These are phyloP conservation scores for Omphalotus guepiniiformis DNA, from an alignment of 768 basidiomycete genomes.

Conservation along the genomic window DNA sequence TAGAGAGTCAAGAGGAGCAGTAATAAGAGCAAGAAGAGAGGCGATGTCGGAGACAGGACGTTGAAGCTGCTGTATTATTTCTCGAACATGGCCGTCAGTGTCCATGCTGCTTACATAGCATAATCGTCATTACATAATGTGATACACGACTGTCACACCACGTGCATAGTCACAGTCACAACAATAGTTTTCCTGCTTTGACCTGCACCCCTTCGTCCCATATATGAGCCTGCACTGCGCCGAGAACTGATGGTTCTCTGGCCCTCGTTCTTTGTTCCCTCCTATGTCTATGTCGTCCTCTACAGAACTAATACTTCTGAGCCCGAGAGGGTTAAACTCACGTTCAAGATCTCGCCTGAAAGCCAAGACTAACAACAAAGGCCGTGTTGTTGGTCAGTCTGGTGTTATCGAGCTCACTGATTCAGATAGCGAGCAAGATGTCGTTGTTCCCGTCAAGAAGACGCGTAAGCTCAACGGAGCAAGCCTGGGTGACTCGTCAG, in stretches of 20 bases:
- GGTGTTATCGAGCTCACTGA: conserved; percentile 49
- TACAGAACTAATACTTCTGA: background rate
- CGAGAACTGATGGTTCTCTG: background rate
- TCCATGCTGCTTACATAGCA: too few species aligned
- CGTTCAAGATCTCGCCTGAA: background rate
- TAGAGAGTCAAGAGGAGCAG: conserved; percentile 51
- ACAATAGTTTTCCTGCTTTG: background rate
- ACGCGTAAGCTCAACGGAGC: conserved; percentile 1
- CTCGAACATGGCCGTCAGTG: conserved; percentile 23
- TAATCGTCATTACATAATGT: too few species aligned
- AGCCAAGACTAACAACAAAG: background rate
- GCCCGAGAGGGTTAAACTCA: background rate
- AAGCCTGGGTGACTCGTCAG: conserved; percentile 11
- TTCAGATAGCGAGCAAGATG: conserved; percentile 36
- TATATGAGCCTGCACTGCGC: background rate
- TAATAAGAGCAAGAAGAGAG: conserved; percentile 52
- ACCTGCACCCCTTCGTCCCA: background rate
- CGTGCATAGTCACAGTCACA: conserved; percentile 6
- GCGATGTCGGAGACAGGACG: conserved; percentile 43
- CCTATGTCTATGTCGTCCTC: background rate
- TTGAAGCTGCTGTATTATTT: conserved; percentile 42
- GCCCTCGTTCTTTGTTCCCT: background rate
- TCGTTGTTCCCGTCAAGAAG: background rate
- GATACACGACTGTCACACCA: conserved; percentile 1
- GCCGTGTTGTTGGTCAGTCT: background rate